A percentile compares a stretch with the other conserved stretches of the same genome.
Evolutionary conservation across 2,329 filamentous ascomycete species (phyloP).

Genomic region (Zymoseptoria ardabiliae): DNA sequence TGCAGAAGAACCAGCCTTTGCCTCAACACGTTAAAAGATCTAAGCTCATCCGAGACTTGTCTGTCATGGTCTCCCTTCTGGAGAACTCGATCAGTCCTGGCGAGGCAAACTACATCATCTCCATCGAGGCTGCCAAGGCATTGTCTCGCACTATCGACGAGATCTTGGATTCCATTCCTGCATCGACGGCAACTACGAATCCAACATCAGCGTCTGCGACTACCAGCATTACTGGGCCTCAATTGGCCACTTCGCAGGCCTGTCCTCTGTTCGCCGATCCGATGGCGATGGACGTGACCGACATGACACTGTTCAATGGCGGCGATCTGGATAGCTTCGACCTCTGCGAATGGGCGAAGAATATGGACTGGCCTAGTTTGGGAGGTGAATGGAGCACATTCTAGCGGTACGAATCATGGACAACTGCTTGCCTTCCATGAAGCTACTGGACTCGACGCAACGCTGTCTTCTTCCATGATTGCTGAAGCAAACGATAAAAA

Average conservation of each 20-base stretch:
- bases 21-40: constrained; percentile 8
- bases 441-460: not conserved
- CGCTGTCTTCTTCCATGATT: not conserved
- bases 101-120: constrained; percentile 17
- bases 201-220: not conserved
- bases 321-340: constrained; percentile 10
- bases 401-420: not conserved
- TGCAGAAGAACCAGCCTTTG: constrained; percentile 5
- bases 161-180: constrained; percentile 8
- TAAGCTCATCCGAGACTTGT: constrained; percentile 14
- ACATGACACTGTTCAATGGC: constrained; percentile 1
- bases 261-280: not conserved
- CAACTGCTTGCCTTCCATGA: not conserved
- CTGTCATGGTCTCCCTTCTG: constrained; percentile 16
- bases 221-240: not conserved
- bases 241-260: not conserved
- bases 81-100: constrained; percentile 14
- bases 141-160: constrained; percentile 16
- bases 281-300: not conserved
- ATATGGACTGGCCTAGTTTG: constrained; percentile 11
- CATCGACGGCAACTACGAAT: not conserved
- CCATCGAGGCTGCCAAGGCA: constrained; percentile 12
- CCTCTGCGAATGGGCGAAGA: constrained; percentile 10
- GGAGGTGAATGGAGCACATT: constrained; percentile 10
- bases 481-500: not conserved